Evolutionary conservation across 805 yeast species (phyloP), one percentile per base, ranked within the genome.

Genomic region (Debaryomyces castellii): DNA sequence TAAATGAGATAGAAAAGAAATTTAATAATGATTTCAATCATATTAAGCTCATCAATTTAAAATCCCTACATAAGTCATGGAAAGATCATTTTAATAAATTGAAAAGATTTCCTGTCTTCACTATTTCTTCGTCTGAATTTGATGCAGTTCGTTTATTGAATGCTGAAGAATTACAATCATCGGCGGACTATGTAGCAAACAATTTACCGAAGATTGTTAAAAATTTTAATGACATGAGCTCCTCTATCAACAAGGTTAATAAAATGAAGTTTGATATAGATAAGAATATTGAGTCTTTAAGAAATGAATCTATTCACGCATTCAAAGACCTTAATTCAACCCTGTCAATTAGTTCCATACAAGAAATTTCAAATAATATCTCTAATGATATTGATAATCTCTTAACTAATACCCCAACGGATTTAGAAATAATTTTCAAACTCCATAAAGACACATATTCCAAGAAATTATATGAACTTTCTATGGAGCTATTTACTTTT

Each of bases 1-100:
- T 77, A 24, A 60, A 58, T 39, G 82, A 78, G n/a, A 73, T 76
- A 2, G 79, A 76, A 45, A 76, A 74, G 47, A 63, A 62, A 20
- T 77, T 76, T 55, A 68, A 46, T 59, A 71, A 37, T 62, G 71
- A 62, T 51, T 70, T 53, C 45, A 65, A 62, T 43, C 60, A 67
- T 44, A 55, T 71, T 24, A 63, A 62, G 42, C 56, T 74, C 22
- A 57, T 81, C 27, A 66, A 66, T 40, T 56, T 61, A 30, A 74
- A 76, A 48, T 71, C 80, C 0, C 60, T 75, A 17, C 64, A 66
- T 16, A 67, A 72, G 21, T 41, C 59, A 4, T 68, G 77, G 73
- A 33, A 54, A 3, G 54, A 53, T 4, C 67, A 75, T 46, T 66
- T 66, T 44, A 61, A 60, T 14, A 57, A 55, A 4, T 54, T 79